A percentile compares a stretch with the other conserved stretches of the same genome.
phyloP scores from a whole-genome alignment of 1,284 basidiomycete genomes.

The Mrakiaceae sp. region DNA sequence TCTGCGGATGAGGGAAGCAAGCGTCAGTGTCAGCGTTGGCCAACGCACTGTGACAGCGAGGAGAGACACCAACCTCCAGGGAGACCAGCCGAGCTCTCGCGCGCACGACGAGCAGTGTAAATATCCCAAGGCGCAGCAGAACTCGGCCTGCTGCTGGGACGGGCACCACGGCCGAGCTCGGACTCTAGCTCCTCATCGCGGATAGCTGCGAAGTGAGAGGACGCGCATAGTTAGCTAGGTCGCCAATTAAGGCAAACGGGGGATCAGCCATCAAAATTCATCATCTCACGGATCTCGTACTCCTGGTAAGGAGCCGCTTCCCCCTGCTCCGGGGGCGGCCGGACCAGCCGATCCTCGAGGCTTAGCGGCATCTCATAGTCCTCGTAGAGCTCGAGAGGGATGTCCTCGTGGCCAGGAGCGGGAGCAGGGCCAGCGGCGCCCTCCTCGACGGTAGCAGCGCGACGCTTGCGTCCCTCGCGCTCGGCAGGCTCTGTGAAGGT shows the following conservation, averaged over 20 bases:
- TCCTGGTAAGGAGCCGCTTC: background rate
- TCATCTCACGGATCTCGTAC: conserved; percentile 1
- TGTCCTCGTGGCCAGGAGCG: background rate
- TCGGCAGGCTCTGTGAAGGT: background rate
- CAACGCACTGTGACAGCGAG: background rate
- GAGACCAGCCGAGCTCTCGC: no score
- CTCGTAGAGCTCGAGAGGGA: no score
- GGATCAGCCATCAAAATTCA: background rate
- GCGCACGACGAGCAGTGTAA: background rate
- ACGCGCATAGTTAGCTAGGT: no score
- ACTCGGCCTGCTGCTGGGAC: background rate
- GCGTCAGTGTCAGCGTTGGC: background rate
- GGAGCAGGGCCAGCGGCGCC: background rate
- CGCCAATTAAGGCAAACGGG: no score
- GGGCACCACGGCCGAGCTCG: no score
- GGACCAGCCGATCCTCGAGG: no score
- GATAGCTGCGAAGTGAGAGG: no score
- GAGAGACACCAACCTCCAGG: no score
- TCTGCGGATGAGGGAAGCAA: background rate
- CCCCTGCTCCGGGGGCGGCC: no score
- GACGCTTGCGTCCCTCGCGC: background rate
- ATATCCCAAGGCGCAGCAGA: background rate
- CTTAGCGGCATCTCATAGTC: no score
- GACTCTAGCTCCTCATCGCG: no score
- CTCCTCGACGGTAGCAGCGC: background rate